These are phyloP conservation scores for Cupressus sempervirens DNA, from an alignment of 75 land plant genomes.

Conservation along the genomic window DNA sequence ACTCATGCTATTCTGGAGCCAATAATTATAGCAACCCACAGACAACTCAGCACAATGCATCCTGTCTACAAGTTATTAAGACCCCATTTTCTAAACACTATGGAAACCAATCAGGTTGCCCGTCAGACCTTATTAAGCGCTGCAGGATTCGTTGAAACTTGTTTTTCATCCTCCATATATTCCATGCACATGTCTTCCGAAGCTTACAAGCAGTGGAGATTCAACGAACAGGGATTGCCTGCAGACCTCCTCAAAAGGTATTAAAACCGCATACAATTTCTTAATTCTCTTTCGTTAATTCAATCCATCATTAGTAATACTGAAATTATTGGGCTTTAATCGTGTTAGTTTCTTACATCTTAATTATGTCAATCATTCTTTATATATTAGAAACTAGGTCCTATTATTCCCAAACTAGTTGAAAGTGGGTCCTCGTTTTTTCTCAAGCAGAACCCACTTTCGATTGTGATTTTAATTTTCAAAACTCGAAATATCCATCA, in stretches of 20 bases:
- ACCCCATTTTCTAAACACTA: slow-evolving; percentile 73
- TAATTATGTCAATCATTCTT: too few relatives aligned
- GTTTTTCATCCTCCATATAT: slow-evolving; percentile 60
- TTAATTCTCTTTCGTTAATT: too few relatives aligned
- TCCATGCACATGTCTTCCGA: slow-evolving; percentile 67
- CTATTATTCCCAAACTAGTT: too few relatives aligned
- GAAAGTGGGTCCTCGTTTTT: too few relatives aligned
- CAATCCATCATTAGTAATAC: too few relatives aligned
- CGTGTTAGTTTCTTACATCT: too few relatives aligned
- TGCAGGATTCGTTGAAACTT: slow-evolving; percentile 66
- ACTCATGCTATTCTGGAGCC: slow-evolving; percentile 70
- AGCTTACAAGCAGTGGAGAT: slow-evolving; percentile 62
- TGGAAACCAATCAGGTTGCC: slow-evolving; percentile 69
- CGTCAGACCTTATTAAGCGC: slow-evolving; percentile 64
- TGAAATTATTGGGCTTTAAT: too few relatives aligned
- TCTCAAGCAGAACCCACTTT: too few relatives aligned
- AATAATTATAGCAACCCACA: slow-evolving; percentile 59
- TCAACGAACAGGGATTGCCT: slow-evolving; percentile 69
- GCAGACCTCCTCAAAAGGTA: slow-evolving; percentile 57
- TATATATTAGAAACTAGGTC: too few relatives aligned
- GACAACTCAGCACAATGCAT: slow-evolving; percentile 69
- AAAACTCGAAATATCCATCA: too few relatives aligned
- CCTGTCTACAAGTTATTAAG: slow-evolving; percentile 56
- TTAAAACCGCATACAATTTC: not conserved
- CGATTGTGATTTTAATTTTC: too few relatives aligned